Evolutionary conservation across 345 rosid genomes (phyloP).

Genomic region (Cardiospermum halicacabum): DNA sequence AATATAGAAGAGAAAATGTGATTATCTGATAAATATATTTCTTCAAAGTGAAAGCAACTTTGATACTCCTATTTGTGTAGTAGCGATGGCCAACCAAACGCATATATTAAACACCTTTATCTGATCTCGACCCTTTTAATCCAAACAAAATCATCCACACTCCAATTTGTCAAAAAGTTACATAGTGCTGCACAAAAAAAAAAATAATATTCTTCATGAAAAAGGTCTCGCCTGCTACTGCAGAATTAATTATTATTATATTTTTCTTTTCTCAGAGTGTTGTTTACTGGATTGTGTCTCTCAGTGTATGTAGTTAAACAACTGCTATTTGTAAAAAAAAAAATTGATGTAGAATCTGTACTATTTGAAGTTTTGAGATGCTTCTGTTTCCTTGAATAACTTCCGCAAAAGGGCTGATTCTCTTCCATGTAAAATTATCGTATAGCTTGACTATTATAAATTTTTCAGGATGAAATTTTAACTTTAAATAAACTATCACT

Average conservation of each 20-base stretch:
- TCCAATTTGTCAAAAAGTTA: neutral
- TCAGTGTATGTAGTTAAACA: no score
- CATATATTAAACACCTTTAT: neutral
- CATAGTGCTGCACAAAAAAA: neutral
- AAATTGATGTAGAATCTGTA: neutral
- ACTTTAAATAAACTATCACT: no score
- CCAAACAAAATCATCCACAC: neutral
- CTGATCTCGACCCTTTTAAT: neutral
- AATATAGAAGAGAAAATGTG: neutral
- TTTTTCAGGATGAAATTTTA: no score
- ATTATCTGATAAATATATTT: neutral
- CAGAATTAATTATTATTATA: no score
- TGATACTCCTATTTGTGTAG: neutral
- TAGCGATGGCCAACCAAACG: constrained; percentile 16
- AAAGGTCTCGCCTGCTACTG: no score
- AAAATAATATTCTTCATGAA: neutral
- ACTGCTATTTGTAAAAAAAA: no score
- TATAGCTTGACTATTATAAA: no score
- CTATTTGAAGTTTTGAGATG: neutral
- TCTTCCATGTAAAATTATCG: no score
- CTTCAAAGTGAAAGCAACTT: constrained; percentile 14
- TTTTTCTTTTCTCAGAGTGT: no score
- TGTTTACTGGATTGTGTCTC: no score
- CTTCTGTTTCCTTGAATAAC: neutral
- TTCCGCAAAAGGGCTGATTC: no score